phyloP scores from a whole-genome alignment of 1,284 basidiomycete species.

The Neotropicomus parvogracilis region DNA sequence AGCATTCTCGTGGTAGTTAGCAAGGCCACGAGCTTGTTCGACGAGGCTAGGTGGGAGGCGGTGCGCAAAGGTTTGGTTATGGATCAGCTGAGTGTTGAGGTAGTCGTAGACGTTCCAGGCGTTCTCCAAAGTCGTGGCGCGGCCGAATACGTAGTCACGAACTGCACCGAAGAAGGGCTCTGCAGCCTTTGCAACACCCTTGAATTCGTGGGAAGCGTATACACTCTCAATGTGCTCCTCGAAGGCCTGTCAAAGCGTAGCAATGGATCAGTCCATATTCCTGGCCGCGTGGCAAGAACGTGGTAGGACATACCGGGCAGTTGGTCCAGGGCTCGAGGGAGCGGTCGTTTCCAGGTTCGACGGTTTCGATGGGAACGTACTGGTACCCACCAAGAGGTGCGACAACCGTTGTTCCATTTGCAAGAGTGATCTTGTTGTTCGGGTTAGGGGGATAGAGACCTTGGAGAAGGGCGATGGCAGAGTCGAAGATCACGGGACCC shows the following conservation, averaged over 20 bases:
- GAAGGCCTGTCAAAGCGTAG: slow-evolving; percentile 45
- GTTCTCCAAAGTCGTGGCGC: slow-evolving; percentile 65
- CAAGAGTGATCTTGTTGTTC: slow-evolving; percentile 66
- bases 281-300: neutral
- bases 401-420: slow-evolving; percentile 70
- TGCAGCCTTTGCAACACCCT: slow-evolving; percentile 51
- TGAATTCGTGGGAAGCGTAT: slow-evolving; percentile 62
- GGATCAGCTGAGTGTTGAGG: slow-evolving; percentile 69
- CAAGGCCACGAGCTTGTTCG: slow-evolving; percentile 67
- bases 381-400: slow-evolving; percentile 84
- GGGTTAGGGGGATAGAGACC: slow-evolving; percentile 75
- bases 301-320: slow-evolving; percentile 56
- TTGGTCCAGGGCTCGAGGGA: slow-evolving; percentile 83
- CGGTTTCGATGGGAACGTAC: slow-evolving; percentile 79
- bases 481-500: slow-evolving; percentile 81
- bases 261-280: slow-evolving; percentile 15
- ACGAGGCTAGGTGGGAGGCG: slow-evolving; percentile 65
- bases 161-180: slow-evolving; percentile 63
- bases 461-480: slow-evolving; percentile 72
- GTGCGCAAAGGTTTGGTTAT: slow-evolving; percentile 76
- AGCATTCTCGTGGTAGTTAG: slow-evolving; percentile 76
- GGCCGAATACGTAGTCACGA: slow-evolving; percentile 66
- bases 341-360: slow-evolving; percentile 78
- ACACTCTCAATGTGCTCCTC: slow-evolving; percentile 57
- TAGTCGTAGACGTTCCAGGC: slow-evolving; percentile 77